phyloP scores from a whole-genome alignment of 1,284 basidiomycete species.

The Uromyces viciae-fabae region DNA sequence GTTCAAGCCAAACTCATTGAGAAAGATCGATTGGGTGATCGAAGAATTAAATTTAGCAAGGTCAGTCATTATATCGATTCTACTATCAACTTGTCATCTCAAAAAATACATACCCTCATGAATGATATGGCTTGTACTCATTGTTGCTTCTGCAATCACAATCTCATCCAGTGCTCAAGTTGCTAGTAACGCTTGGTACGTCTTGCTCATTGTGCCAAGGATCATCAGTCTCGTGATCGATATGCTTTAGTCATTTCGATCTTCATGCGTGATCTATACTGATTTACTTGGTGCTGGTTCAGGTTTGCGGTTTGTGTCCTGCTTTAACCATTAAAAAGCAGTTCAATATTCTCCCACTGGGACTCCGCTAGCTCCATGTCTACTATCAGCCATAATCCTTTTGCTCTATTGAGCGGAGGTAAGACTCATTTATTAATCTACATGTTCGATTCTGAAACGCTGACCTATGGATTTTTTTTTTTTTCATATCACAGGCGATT shows the following conservation, averaged over 20 bases:
- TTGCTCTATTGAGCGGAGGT: conserved; percentile 44
- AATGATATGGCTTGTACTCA: not conserved
- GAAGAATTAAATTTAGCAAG: not conserved
- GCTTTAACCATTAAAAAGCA: conserved; percentile 46
- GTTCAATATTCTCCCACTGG: conserved; percentile 21
- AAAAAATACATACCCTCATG: too few relatives aligned
- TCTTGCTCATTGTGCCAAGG: not conserved
- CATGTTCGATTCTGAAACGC: not conserved
- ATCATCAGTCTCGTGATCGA: not conserved
- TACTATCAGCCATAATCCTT: conserved; percentile 40
- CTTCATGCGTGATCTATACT: not conserved
- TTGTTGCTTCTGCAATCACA: not conserved
- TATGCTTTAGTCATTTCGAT: not conserved
- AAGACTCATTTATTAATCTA: not conserved
- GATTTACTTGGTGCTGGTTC: not conserved
- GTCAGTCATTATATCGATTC: not conserved
- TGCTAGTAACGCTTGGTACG: conserved; percentile 19
- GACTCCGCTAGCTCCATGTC: conserved; percentile 16
- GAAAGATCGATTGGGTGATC: too few relatives aligned
- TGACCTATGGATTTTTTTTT: not conserved
- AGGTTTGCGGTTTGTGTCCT: conserved; percentile 43
- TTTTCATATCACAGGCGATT: conserved; percentile 19
- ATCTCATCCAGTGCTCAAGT: not conserved
- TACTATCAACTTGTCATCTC: not conserved
- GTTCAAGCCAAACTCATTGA: too few relatives aligned